Evolutionary conservation across 2,329 filamentous ascomycete genomes (phyloP).

Genomic region (Diaporthe aspalathi): DNA sequence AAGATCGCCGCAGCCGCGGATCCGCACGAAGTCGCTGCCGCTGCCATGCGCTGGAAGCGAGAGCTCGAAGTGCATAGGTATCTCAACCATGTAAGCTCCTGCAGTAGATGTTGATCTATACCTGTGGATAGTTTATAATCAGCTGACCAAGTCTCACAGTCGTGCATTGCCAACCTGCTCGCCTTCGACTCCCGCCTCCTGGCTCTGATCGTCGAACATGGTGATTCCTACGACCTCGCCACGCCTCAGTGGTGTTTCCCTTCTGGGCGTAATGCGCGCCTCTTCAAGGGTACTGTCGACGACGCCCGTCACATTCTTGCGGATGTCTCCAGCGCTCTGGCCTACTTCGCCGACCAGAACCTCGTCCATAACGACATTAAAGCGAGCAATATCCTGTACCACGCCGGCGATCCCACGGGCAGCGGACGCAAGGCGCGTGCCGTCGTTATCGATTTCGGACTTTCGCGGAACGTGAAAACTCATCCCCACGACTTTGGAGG

Average conservation of each 20-base stretch:
- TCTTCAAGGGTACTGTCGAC: background rate
- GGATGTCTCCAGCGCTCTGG: too few relatives aligned
- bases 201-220: background rate
- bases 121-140: too few relatives aligned
- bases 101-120: background rate
- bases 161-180: background rate
- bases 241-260: background rate
- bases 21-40: background rate
- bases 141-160: background rate
- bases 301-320: background rate
- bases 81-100: background rate
- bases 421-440: background rate
- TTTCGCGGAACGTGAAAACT: background rate
- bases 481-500: background rate
- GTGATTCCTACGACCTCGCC: background rate
- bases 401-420: background rate
- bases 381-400: background rate
- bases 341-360: too few relatives aligned
- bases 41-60: background rate
- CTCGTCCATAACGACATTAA: too few relatives aligned
- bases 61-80: background rate
- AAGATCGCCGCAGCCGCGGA: background rate
- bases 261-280: background rate
- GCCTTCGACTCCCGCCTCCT: background rate
- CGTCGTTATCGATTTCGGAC: background rate